Base-by-base conservation (phyloP, 495 filamentous ascomycete genomes). In the Evansstolkia leycettana region DNA sequence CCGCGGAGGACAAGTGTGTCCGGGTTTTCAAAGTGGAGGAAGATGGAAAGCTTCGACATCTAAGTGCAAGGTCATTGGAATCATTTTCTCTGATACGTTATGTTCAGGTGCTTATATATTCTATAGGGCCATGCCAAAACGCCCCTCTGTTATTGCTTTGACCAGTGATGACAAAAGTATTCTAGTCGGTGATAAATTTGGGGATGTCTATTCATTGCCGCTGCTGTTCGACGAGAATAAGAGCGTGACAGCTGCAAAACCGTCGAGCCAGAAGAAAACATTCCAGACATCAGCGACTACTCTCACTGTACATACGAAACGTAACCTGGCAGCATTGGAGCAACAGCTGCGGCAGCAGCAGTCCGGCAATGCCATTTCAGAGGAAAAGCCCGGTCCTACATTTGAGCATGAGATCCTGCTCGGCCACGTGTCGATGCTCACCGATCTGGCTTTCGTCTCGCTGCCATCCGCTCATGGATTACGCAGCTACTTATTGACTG, bases 341-440 rank as follows among this genome's bases (percentile, higher is more conserved):
- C 74, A 85, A 39, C 87, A 95, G 51, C 60, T 70, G 33, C 60
- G 59, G 27, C 60, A 72, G 25, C 60, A 60, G 27, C 60, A 72
- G 24, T 50, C 60, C 25, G n/a, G n/a, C n/a, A 67, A 60, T 28
- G 52, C 64, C 10, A 58, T 53, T 17, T 28, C 50, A 1, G 51
- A 59, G 12, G 64, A 73, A 43, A 53, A 64, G 32, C 47, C 58
- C 32, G 46, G 50, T 36, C 57, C 70, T 2, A 55, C 57, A 7
- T 90, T 92, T 55, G 76, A 80, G 37, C 76, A 82, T 46, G 66
- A 76, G 24, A 63, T 86, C 1, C 62, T 95, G 15, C 75, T 96
- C 0, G 90, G 90, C 10, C 90, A 98, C 62, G 88, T 95, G 6
- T 95, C 90, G 0, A 76, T 94, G 71, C 73, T 98, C 17, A 89